phyloP scores from a whole-genome alignment of 352 stramenopile species.

The Phytophthora syringae region DNA sequence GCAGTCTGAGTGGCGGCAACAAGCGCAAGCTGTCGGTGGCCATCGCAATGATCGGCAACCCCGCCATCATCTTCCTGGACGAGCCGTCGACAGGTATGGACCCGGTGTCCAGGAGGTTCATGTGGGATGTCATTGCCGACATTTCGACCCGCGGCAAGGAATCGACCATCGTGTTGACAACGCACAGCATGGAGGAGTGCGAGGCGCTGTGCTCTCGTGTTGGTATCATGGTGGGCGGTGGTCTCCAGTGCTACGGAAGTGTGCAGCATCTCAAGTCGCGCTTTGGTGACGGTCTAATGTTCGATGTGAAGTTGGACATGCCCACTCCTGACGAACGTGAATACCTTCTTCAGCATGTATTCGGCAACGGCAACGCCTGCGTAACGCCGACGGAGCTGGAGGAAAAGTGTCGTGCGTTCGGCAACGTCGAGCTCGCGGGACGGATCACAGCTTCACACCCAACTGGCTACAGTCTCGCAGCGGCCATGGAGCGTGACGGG shows the following conservation, averaged over 20 bases:
- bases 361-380: slow-evolving; percentile 18
- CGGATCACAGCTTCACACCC: slow-evolving; percentile 50
- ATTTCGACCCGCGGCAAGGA: slow-evolving; percentile 62
- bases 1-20: slow-evolving; percentile 90
- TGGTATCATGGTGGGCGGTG: slow-evolving; percentile 89
- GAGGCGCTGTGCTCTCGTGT: slow-evolving; percentile 82
- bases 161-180: slow-evolving; percentile 85
- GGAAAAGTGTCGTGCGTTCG: slow-evolving; percentile 47
- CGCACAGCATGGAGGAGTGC: slow-evolving; percentile 84
- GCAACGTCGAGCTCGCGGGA: slow-evolving; percentile 36
- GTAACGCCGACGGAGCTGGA: slow-evolving; percentile 33
- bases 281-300: slow-evolving; percentile 93
- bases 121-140: slow-evolving; percentile 71
- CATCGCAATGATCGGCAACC: slow-evolving; percentile 92
- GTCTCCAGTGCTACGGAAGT: slow-evolving; percentile 70
- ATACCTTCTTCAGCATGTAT: slow-evolving; percentile 26
- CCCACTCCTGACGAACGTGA: slow-evolving; percentile 35
- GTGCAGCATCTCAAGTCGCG: slow-evolving; percentile 94
- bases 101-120: slow-evolving; percentile 72
- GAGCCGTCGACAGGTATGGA: slow-evolving; percentile 93
- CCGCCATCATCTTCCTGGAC: slow-evolving; percentile 90
- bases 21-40: slow-evolving; percentile 94
- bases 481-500: slow-evolving; percentile 47
- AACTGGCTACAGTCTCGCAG: slow-evolving; percentile 65
- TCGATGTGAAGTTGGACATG: slow-evolving; percentile 67